These are phyloP conservation scores for Talaromyces adpressus DNA, from an alignment of 495 filamentous ascomycete genomes.

Conservation along the genomic window DNA sequence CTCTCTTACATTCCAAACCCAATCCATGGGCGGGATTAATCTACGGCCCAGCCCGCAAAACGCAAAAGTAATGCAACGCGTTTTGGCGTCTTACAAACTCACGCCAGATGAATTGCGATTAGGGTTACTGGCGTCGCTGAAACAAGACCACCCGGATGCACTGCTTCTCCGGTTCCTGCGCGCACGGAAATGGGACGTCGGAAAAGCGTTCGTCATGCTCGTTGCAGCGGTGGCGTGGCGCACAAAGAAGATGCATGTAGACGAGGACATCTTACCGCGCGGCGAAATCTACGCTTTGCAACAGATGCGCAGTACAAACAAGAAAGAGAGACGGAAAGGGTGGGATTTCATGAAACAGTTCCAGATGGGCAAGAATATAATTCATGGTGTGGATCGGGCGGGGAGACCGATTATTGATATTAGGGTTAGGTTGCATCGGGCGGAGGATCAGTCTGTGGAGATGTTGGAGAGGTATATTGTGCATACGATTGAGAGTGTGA, in stretches of 20 bases:
- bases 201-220: slow-evolving; percentile 85
- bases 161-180: slow-evolving; percentile 85
- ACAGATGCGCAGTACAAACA: slow-evolving; percentile 45
- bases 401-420: slow-evolving; percentile 82
- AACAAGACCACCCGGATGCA: slow-evolving; percentile 87
- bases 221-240: slow-evolving; percentile 88
- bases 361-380: slow-evolving; percentile 82
- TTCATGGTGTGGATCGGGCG: slow-evolving; percentile 76
- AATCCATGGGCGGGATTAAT: slow-evolving; percentile 18
- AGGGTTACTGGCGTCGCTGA: slow-evolving; percentile 79
- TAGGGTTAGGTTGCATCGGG: slow-evolving; percentile 68
- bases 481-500: slow-evolving; percentile 83
- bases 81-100: slow-evolving; percentile 57
- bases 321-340: slow-evolving; percentile 50
- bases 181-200: slow-evolving; percentile 90
- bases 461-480: slow-evolving; percentile 82
- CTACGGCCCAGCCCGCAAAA: slow-evolving; percentile 22
- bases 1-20: slow-evolving; percentile 10
- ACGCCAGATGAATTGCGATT: slow-evolving; percentile 63
- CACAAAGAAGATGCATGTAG: slow-evolving; percentile 66
- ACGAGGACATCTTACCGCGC: slow-evolving; percentile 69
- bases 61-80: slow-evolving; percentile 66
- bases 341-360: slow-evolving; percentile 79
- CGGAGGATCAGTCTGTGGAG: slow-evolving; percentile 79
- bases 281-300: slow-evolving; percentile 63